Evolutionary conservation across 1,139 yeast genomes (phyloP).

Genomic region (Saccharomyces hybrid): DNA sequence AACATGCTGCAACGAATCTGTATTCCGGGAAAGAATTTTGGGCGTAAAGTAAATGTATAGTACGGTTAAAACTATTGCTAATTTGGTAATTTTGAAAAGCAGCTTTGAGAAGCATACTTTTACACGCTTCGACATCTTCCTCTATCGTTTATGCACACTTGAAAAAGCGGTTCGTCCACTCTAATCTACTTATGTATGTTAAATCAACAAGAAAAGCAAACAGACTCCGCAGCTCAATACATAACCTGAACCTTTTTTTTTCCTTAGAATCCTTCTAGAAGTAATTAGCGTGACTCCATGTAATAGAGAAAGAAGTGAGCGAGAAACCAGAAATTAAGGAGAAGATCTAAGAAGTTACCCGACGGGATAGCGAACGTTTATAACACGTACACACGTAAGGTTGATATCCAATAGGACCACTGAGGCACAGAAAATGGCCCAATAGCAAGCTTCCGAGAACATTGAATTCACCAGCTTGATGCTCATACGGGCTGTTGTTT

Average conservation of each 20-base stretch:
- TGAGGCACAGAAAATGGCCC: no score
- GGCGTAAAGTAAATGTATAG: slow-evolving; percentile 12
- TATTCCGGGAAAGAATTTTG: slow-evolving; percentile 9
- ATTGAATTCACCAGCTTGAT: no score
- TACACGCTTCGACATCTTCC: background rate
- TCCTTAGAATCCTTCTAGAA: background rate
- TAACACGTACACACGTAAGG: no score
- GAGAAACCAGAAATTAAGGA: no score
- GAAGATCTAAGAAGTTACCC: no score
- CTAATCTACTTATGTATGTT: background rate
- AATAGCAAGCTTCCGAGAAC: no score
- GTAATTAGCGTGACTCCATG: no score
- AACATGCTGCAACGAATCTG: slow-evolving; percentile 3
- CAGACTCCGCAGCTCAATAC: background rate
- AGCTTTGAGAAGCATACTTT: slow-evolving; percentile 2
- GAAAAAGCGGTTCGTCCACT: background rate
- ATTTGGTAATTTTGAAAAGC: slow-evolving; percentile 8
- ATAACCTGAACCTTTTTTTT: background rate
- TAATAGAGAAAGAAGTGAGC: no score
- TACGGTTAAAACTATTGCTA: slow-evolving; percentile 11
- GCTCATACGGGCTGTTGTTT: no score
- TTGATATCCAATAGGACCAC: no score
- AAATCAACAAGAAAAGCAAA: background rate
- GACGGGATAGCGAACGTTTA: no score
- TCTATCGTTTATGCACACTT: background rate